Evolutionary conservation across 108 stramenopile genomes (phyloP).

Genomic region (Skeletonema marinoi): DNA sequence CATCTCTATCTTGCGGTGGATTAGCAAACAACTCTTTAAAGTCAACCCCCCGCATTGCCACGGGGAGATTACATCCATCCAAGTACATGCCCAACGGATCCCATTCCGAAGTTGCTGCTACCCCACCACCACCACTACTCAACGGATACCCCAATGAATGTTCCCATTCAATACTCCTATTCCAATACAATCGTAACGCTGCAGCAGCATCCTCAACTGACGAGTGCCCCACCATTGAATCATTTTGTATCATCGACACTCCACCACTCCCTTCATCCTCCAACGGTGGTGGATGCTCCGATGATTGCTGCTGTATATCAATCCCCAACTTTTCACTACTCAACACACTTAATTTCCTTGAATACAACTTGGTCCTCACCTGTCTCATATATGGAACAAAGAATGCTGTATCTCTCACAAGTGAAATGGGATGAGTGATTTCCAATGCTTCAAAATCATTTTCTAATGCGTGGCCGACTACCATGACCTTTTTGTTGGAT

Average conservation of each 20-base stretch:
- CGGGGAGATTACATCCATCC: slow-evolving; percentile 54
- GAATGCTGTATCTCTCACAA: slow-evolving; percentile 47
- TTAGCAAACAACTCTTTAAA: slow-evolving; percentile 25
- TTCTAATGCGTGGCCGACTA: slow-evolving; percentile 52
- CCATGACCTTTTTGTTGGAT: slow-evolving; percentile 33
- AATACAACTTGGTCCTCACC: slow-evolving; percentile 31
- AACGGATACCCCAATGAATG: slow-evolving; percentile 40
- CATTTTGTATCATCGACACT: neutral
- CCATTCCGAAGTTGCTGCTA: neutral
- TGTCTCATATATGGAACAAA: slow-evolving; percentile 48
- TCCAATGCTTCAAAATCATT: slow-evolving; percentile 60
- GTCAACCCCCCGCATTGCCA: slow-evolving; percentile 41
- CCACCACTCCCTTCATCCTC: slow-evolving; percentile 1
- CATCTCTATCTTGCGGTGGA: neutral
- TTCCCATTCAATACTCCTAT: slow-evolving; percentile 40
- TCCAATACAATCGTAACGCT: slow-evolving; percentile 52
- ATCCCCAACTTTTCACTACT: slow-evolving; percentile 51
- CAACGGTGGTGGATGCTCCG: neutral
- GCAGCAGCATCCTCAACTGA: slow-evolving; percentile 59
- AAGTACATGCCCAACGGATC: slow-evolving; percentile 37
- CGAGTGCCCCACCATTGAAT: slow-evolving; percentile 41
- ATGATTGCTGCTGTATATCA: slow-evolving; percentile 37
- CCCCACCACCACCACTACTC: neutral
- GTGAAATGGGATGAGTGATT: slow-evolving; percentile 39
- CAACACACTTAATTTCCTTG: slow-evolving; percentile 42